Percentiles rank a stretch among this genome's conserved stretches.
phyloP scores from a whole-genome alignment of 257 asterid species.

The Asclepias syriaca region DNA sequence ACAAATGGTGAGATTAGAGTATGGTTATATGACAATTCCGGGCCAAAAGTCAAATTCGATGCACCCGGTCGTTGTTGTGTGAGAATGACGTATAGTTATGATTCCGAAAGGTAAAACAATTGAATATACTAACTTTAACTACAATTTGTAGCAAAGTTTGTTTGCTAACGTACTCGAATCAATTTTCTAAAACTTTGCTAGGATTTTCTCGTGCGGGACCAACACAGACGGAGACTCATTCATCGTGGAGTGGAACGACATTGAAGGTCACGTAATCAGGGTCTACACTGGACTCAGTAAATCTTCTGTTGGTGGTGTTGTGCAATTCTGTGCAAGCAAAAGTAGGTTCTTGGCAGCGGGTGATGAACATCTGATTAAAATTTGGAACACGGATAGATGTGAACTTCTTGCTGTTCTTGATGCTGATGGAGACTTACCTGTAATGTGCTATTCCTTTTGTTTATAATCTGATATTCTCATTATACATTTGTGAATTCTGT shows the following conservation, averaged over 20 bases:
- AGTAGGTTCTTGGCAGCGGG: conserved; percentile 57
- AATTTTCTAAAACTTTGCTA: conserved; percentile 19
- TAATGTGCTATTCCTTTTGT: conserved; percentile 27
- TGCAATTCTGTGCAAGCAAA: conserved; percentile 41
- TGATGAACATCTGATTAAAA: conserved; percentile 54
- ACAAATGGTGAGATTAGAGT: conserved; percentile 66
- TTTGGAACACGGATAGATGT: conserved; percentile 55
- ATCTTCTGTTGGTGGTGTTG: conserved; percentile 26
- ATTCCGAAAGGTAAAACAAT: conserved; percentile 49
- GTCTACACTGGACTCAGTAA: conserved; percentile 48
- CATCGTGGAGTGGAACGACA: conserved; percentile 61
- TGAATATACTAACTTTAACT: conserved; percentile 1
- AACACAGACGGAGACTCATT: conserved; percentile 50
- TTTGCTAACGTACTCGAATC: conserved; percentile 2
- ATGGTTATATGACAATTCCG: conserved; percentile 51
- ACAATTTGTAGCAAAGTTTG: neutral
- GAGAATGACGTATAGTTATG: conserved; percentile 60
- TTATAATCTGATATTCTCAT: neutral
- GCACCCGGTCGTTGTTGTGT: conserved; percentile 50
- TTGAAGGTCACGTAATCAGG: conserved; percentile 43
- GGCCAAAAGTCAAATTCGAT: conserved; percentile 36
- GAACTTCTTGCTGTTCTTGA: conserved; percentile 38
- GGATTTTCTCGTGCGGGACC: conserved; percentile 77
- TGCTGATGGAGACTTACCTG: conserved; percentile 61
- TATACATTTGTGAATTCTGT: no score